A percentile compares a stretch with the other conserved stretches of the same genome.
These are phyloP conservation scores for Metschnikowia koreensis DNA, from an alignment of 805 yeast species.

Conservation along the genomic window DNA sequence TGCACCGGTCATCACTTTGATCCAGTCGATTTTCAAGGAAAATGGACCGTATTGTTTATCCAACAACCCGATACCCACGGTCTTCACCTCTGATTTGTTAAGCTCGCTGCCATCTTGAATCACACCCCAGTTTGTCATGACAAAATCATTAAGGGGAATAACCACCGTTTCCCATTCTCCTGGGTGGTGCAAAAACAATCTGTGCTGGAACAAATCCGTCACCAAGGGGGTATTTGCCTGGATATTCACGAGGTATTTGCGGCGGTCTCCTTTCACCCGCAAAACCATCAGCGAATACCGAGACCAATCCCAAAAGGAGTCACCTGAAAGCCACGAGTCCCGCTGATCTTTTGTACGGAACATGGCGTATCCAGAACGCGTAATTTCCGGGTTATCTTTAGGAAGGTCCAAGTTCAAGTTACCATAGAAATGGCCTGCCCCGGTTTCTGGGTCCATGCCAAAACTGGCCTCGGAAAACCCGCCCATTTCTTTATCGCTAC, in stretches of 20 bases:
- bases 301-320: slow-evolving; percentile 67
- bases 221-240: slow-evolving; percentile 78
- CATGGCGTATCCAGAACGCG: slow-evolving; percentile 68
- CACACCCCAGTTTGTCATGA: slow-evolving; percentile 79
- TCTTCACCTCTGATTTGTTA: slow-evolving; percentile 62
- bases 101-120: slow-evolving; percentile 50
- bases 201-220: slow-evolving; percentile 79
- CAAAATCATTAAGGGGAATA: slow-evolving; percentile 74
- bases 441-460: slow-evolving; percentile 36
- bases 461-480: slow-evolving; percentile 70
- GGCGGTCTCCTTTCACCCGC: slow-evolving; percentile 67
- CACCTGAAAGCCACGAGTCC: slow-evolving; percentile 34
- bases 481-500: slow-evolving; percentile 75
- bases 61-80: slow-evolving; percentile 74
- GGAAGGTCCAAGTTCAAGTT: slow-evolving; percentile 56
- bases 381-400: slow-evolving; percentile 35
- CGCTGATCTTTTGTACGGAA: slow-evolving; percentile 71
- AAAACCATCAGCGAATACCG: slow-evolving; percentile 59
- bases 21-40: slow-evolving; percentile 65
- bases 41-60: slow-evolving; percentile 80
- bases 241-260: slow-evolving; percentile 75
- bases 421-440: slow-evolving; percentile 47
- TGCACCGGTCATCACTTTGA: slow-evolving; percentile 63
- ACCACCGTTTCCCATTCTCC: slow-evolving; percentile 84
- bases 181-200: slow-evolving; percentile 67